Evolutionary conservation across 345 rosid species (phyloP), one percentile per base, ranked within the genome.

Genomic region (Euphorbia tirucalli): DNA sequence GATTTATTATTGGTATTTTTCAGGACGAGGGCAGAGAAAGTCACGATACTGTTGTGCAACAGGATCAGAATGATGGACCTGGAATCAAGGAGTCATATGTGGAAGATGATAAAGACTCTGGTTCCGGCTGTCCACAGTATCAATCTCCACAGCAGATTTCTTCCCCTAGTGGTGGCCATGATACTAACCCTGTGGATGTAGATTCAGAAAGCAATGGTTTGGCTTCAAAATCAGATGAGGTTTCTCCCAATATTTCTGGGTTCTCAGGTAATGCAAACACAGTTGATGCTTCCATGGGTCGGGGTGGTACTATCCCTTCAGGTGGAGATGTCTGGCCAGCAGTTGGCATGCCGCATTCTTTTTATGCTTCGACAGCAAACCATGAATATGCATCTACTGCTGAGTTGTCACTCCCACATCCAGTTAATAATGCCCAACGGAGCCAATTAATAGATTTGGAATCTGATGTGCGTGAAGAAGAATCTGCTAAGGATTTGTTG

Each of bases 361-460:
- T 75, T 77, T 85, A 83, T 78, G 82, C 68, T 66, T 81, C 87
- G 19, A 44, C 81, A 52, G 66, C 79, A 41, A 73, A 73, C 80
- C 82, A 44, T 78, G 86, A 85, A 69, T 86, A 79, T 72, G 57
- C 85, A 68, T 80, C 88, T 55, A 48, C 77, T 63, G 69, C 83
- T 80, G 87, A 80, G 76, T 77, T 85, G 78, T 74, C 87, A 54
- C 82, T 79, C 60, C 71, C 79, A 37, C 83, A 87, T 79, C 85
- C 78, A 71, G 81, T 61, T 74, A 75, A 74, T 71, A 83, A 76
- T 75, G 84, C 73, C 68, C 87, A 78, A 63, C 79, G 71, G 39
- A 77, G 68, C 67, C 83, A 81, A 50, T 73, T 91, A 81, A 80
- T 89, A 71, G 85, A 81, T 82, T 83, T 90, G 72, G 87, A 74